These are phyloP conservation scores for Leccinum pallidistipes DNA, from an alignment of 1,284 basidiomycete species.

Conservation along the genomic window DNA sequence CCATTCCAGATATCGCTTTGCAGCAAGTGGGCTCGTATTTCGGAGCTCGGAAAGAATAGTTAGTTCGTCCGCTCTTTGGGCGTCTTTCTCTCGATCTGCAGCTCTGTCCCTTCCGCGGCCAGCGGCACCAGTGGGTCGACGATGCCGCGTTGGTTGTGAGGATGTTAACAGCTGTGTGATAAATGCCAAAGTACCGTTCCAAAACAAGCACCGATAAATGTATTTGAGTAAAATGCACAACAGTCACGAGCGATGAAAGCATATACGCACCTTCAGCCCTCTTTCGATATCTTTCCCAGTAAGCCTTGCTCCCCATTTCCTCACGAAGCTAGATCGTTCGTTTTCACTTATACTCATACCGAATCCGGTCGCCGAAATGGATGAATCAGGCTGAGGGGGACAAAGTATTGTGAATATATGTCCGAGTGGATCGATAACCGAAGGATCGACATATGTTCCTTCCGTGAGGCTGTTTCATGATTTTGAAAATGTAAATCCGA, in stretches of 20 bases:
- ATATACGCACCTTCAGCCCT: conserved; percentile 63
- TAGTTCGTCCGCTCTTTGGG: conserved; percentile 49
- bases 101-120: conserved; percentile 27
- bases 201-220: background rate
- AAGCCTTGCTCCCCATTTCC: conserved; percentile 83
- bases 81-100: conserved; percentile 25
- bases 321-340: conserved; percentile 61
- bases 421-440: conserved; percentile 62
- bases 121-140: conserved; percentile 25
- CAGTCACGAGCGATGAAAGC: background rate
- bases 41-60: conserved; percentile 54
- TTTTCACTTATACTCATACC: conserved; percentile 32
- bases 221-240: background rate
- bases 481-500: background rate
- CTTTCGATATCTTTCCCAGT: conserved; percentile 65
- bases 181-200: background rate
- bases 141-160: conserved; percentile 15
- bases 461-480: conserved; percentile 61
- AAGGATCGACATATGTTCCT: conserved; percentile 60
- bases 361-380: background rate
- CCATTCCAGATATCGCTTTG: conserved; percentile 73
- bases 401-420: conserved; percentile 65
- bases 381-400: conserved; percentile 15
- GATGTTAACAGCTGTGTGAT: conserved; percentile 55
- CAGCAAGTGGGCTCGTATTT: conserved; percentile 41